A percentile compares a stretch with the other conserved stretches of the same genome.
Conservation (phyloP, 257 asterid genomes). For the Solanum chilense region DNA sequence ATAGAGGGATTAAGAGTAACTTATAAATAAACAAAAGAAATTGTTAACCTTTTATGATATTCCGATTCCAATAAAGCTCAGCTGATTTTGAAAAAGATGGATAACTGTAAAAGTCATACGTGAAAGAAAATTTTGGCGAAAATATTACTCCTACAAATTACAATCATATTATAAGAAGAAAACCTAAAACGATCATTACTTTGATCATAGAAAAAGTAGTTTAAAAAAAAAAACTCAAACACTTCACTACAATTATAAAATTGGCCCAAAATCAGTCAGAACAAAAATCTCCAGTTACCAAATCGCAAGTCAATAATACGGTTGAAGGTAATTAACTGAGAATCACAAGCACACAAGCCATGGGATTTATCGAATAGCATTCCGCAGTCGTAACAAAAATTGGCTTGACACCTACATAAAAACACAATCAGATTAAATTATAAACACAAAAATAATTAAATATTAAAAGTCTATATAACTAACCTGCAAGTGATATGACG, state of each 20-base stretch:
- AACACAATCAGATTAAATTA: neutral
- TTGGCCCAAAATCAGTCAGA: neutral
- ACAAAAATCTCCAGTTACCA: neutral
- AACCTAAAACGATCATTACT: neutral
- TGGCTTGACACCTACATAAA: neutral
- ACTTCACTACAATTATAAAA: neutral
- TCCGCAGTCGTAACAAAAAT: neutral
- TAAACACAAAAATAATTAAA: neutral
- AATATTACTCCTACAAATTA: neutral
- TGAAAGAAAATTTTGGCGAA: neutral
- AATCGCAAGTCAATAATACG: neutral
- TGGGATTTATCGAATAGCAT: neutral
- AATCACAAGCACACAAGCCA: neutral
- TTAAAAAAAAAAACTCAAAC: too few species aligned
- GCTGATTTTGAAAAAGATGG: neutral
- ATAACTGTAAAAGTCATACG: neutral
- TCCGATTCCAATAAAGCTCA: neutral
- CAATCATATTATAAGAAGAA: neutral
- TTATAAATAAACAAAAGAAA: neutral
- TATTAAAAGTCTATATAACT: neutral
- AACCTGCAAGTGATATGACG: neutral
- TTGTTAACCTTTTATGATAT: neutral
- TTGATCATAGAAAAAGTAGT: neutral
- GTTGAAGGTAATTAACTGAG: neutral
- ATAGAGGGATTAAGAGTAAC: neutral